phyloP scores from a whole-genome alignment of 2,329 filamentous ascomycete genomes.

The Colletotrichum australisinense region DNA sequence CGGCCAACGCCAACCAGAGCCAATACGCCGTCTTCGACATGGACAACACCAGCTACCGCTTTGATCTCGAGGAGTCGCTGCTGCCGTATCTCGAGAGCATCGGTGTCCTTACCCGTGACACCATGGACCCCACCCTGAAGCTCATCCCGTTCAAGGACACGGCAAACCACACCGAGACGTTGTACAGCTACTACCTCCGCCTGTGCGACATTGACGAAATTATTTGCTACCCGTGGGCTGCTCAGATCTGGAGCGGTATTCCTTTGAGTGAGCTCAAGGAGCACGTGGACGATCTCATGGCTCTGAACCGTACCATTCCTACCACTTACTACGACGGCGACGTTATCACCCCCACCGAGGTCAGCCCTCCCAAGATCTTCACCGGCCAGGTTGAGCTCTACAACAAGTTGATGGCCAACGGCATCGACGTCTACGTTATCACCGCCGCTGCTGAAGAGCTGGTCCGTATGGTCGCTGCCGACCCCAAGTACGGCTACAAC shows the following conservation, averaged over 20 bases:
- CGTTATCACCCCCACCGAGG: conserved; percentile 40
- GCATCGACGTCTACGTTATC: conserved; percentile 56
- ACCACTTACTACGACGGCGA: conserved; percentile 51
- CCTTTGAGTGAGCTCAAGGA: conserved; percentile 57
- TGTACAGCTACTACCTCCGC: conserved; percentile 58
- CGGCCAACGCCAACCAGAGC: conserved; percentile 49
- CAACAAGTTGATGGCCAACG: conserved; percentile 54
- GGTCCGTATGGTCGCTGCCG: conserved; percentile 57
- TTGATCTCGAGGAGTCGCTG: conserved; percentile 56
- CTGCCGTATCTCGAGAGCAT: conserved; percentile 55
- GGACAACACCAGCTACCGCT: conserved; percentile 58
- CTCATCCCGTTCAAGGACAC: conserved; percentile 56
- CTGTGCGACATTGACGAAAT: conserved; percentile 54
- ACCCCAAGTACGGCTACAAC: conserved; percentile 58
- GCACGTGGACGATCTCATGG: conserved; percentile 60
- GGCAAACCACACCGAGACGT: conserved; percentile 49
- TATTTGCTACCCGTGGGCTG: conserved; percentile 56
- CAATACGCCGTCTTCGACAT: conserved; percentile 56
- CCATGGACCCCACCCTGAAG: conserved; percentile 52
- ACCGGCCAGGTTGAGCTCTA: conserved; percentile 55
- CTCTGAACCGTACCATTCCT: conserved; percentile 50
- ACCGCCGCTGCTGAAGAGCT: conserved; percentile 55
- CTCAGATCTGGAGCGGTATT: conserved; percentile 54
- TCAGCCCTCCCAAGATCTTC: conserved; percentile 51
- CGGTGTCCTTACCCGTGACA: conserved; percentile 53